Evolutionary conservation across 257 asterid genomes (phyloP).

Genomic region (Agastache rugosa): DNA sequence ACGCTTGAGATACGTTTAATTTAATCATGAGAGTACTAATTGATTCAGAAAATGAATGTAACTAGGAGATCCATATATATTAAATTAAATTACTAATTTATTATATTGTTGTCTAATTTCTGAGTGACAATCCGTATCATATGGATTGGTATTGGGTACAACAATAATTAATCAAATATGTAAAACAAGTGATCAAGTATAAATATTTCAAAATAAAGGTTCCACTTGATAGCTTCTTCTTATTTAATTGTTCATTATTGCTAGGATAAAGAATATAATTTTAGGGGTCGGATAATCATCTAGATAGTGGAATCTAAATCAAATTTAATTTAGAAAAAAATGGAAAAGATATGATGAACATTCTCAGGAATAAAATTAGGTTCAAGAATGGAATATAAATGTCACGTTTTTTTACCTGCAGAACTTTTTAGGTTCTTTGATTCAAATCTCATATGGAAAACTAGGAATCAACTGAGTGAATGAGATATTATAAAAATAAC

Average conservation of each 20-base stretch:
- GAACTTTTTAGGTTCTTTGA: slow-evolving; percentile 2
- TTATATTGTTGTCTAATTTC: background rate
- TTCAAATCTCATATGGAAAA: background rate
- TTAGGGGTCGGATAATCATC: slow-evolving; percentile 29
- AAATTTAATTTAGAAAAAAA: background rate
- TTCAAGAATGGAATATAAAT: slow-evolving; percentile 1
- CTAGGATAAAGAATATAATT: slow-evolving; percentile 20
- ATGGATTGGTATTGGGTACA: slow-evolving; percentile 14
- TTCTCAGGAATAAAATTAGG: slow-evolving; percentile 31
- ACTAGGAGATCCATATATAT: background rate
- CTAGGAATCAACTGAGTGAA: slow-evolving; percentile 2
- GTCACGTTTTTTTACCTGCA: slow-evolving; percentile 1
- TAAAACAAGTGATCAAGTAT: background rate
- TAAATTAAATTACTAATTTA: background rate
- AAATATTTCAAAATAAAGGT: slow-evolving; percentile 40
- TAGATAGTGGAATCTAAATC: slow-evolving; percentile 29
- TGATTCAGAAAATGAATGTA: too few species aligned
- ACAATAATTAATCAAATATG: background rate
- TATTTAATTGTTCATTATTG: slow-evolving; percentile 7
- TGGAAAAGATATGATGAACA: slow-evolving; percentile 36
- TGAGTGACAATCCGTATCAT: slow-evolving; percentile 36
- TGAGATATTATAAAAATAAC: too few species aligned
- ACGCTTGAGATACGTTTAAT: too few species aligned
- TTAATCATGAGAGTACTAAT: too few species aligned
- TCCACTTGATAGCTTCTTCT: slow-evolving; percentile 33